Base-by-base conservation (phyloP, 2,329 filamentous ascomycete species). In the Colletotrichum coccodes region DNA sequence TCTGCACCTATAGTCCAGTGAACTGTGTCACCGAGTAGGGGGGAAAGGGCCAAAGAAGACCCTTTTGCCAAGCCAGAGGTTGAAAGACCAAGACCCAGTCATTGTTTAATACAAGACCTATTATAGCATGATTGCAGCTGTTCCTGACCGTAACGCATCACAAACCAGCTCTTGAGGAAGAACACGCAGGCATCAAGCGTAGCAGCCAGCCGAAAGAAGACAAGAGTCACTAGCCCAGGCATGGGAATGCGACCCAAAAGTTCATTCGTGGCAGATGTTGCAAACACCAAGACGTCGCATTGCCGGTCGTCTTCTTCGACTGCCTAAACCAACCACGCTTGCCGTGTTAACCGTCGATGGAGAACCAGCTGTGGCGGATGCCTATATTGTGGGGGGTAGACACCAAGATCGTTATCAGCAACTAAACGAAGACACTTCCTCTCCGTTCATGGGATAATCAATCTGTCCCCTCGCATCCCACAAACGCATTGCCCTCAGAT, bases 401-500 rank as follows among this genome's bases (percentile, higher is more conserved):
- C 58, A 60, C 12, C 26, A 65, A 60, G 38, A 54, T 32, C 53
- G 40, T 58, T 50, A 68, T 65, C 61, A 49, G 47, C 34, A 14
- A n/a, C 38, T 21, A 9, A n/a, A n/a, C n/a, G n/a, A n/a, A n/a
- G n/a, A n/a, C 53, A 36, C 23, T 30, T 26, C 26, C 40, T 54
- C 7, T n/a, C 40, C 18, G 14, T n/a, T 14, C 11, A n/a, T 26
- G 7, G 40, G 46, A 16, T 46, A 18, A 36, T 42, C 32, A 63
- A 26, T 16, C 40, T 14, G 56, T 47, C 18, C 54, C 46, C 26
- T 74, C 75, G 79, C 91, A 93, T 28, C 83, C 87, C 66, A 92
- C 89, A 79, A 93, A 78, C 12, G 86, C 82, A 76, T 92, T 90
- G 44, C 89, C 89, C 59, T 84, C 88, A n/a, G 91, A 91, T 21